phyloP scores from a whole-genome alignment of 1,139 yeast species.

The Yamadazyma conglobata region DNA sequence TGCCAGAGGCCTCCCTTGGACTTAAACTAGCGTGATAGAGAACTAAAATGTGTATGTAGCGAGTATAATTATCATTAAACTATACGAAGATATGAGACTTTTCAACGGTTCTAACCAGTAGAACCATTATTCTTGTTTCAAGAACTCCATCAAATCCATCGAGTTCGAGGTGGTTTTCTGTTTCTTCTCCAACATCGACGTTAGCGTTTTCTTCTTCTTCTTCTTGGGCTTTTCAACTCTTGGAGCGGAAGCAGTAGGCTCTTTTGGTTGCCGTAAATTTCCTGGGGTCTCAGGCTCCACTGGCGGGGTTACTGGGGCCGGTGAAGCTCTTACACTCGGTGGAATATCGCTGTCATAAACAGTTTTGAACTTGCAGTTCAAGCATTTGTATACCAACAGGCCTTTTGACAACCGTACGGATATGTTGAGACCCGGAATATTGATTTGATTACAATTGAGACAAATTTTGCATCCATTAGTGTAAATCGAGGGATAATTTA shows the following conservation, averaged over 20 bases:
- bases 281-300: too few species aligned
- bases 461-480: constrained; percentile 36
- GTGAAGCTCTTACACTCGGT: background rate
- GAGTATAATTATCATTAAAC: too few species aligned
- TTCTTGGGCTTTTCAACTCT: constrained; percentile 26
- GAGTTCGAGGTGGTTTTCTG: constrained; percentile 26
- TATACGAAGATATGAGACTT: too few species aligned
- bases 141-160: constrained; percentile 48
- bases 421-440: constrained; percentile 46
- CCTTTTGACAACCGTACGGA: constrained; percentile 12
- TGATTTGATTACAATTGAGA: constrained; percentile 39
- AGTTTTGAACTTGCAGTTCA: constrained; percentile 10
- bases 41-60: too few species aligned
- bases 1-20: too few species aligned
- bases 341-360: constrained; percentile 1
- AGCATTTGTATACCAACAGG: constrained; percentile 14
- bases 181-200: constrained; percentile 38
- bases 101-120: background rate
- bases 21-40: too few species aligned
- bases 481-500: constrained; percentile 26
- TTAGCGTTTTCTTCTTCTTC: constrained; percentile 33
- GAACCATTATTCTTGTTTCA: constrained; percentile 9
- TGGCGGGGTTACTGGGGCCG: too few species aligned
- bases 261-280: too few species aligned
- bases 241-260: too few species aligned